Evolutionary conservation across 2,329 filamentous ascomycete species (phyloP), one percentile per base, ranked within the genome.

Genomic region (Teratosphaeria nubilosa): DNA sequence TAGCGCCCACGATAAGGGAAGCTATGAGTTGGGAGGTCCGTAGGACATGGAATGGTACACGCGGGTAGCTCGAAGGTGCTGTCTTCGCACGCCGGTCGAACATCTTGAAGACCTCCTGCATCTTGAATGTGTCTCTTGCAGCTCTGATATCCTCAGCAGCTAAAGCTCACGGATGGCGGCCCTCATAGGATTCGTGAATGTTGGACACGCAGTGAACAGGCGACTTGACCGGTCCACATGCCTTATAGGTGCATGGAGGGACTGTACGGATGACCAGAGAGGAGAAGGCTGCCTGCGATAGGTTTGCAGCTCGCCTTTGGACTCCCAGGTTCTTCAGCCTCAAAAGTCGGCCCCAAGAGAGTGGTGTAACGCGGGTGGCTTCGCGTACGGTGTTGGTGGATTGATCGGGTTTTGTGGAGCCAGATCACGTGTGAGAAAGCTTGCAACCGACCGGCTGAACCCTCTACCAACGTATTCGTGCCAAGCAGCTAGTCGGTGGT

Each of bases 1-100:
- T 80, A 31, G 72, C 74, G 4, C 75, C 76, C 57, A 83, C 81
- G 22, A 84, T 72, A 48, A 80, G 56, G 53, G 74, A 73, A 4
- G 76, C 73, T 4, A 77, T 52, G 11, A 78, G 68, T 63, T 79
- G 77, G 16, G 66, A 67, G 58, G 62, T 69, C 51, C 76, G 74
- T 5, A 76, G 65, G 48, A 64, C 63, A 62, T 78, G 76, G 68
- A 78, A 78, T 2, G 71, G 67, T 4, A 78, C 56, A 20, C 67
- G 66, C 27, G 76, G 76, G 61, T 79, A 78, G 25, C 71, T 67
- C 51, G 75, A 75, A 3, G 76, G 76, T 56, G 72, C 71, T 30
- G 70, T 72, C 56, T 69, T 70, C 56, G 70, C 68, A 56, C 64
- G 59, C 25, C 62, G 62, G 51, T 66, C 63, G 61, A 69, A 67